Evolutionary conservation across 495 filamentous ascomycete species (phyloP).

Genomic region (Penicillium odoratum): DNA sequence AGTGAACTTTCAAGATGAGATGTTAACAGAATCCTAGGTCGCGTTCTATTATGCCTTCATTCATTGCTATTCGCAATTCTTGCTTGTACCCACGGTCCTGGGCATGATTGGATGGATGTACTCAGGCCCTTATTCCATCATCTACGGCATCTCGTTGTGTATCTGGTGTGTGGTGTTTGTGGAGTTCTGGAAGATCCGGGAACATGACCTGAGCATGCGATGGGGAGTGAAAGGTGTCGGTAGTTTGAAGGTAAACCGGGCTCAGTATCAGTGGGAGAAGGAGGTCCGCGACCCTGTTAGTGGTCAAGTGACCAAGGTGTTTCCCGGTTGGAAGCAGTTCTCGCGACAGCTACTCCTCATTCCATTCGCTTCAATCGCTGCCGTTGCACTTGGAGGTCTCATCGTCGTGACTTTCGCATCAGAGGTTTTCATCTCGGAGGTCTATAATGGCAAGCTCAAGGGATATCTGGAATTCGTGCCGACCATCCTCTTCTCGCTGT

Average conservation of each 20-base stretch:
- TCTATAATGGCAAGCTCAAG: conserved; percentile 87
- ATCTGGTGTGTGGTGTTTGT: conserved; percentile 88
- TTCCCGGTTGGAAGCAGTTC: conserved; percentile 74
- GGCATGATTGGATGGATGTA: conserved; percentile 76
- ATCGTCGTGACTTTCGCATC: conserved; percentile 84
- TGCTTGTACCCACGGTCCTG: conserved; percentile 77
- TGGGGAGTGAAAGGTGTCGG: conserved; percentile 90
- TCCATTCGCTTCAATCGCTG: conserved; percentile 78
- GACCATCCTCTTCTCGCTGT: conserved; percentile 74
- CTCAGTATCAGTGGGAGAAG: conserved; percentile 76
- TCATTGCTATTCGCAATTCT: conserved; percentile 83
- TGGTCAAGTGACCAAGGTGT: conserved; percentile 73
- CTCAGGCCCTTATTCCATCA: conserved; percentile 76
- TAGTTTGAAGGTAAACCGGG: conserved; percentile 72
- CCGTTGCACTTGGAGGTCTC: conserved; percentile 69
- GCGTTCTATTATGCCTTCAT: conserved; percentile 97
- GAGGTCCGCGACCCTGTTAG: conserved; percentile 77
- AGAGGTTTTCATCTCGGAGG: conserved; percentile 90
- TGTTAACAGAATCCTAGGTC: conserved; percentile 43
- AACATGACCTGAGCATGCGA: conserved; percentile 82
- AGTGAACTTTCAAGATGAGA: background rate
- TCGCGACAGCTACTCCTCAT: conserved; percentile 75
- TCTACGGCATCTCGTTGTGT: conserved; percentile 73
- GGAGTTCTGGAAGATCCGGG: conserved; percentile 95
- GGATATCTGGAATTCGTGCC: conserved; percentile 80